Conservation (phyloP, 331 rosid genomes). For the Quercus lobata region DNA sequence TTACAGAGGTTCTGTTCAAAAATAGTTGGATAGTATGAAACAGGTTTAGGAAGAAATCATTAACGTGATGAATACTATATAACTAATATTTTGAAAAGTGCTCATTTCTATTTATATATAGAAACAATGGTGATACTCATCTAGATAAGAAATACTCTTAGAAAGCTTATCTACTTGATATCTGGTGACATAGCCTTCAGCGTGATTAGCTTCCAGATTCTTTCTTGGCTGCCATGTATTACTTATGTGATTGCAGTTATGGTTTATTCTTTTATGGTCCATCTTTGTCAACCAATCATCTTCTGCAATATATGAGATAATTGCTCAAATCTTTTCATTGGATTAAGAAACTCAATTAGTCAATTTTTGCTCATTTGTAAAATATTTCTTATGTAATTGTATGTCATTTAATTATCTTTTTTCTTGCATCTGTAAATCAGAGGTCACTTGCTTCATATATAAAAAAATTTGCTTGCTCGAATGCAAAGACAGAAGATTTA, state of each 20-base stretch:
- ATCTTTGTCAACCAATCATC: not conserved
- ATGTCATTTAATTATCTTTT: not conserved
- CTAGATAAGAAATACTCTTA: not conserved
- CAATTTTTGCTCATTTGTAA: not conserved
- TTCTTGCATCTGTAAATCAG: conserved; percentile 9
- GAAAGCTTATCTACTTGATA: not conserved
- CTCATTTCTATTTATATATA: too few relatives aligned
- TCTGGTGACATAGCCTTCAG: not conserved
- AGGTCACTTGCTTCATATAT: conserved; percentile 48
- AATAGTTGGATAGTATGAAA: not conserved
- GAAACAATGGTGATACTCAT: too few relatives aligned
- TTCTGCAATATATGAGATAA: not conserved
- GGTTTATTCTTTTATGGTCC: not conserved
- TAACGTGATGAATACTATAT: not conserved
- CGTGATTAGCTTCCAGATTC: not conserved
- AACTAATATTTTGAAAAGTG: too few relatives aligned
- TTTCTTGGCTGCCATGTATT: not conserved
- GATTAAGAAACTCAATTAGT: not conserved
- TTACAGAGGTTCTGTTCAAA: not conserved
- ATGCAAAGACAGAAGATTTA: conserved; percentile 51
- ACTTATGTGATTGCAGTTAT: not conserved
- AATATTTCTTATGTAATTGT: not conserved
- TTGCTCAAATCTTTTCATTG: not conserved
- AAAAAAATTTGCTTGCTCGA: conserved; percentile 42
- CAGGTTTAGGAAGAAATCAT: not conserved